Evolutionary conservation across 2,329 filamentous ascomycete species (phyloP).

Genomic region (Colletotrichum echinochloae): DNA sequence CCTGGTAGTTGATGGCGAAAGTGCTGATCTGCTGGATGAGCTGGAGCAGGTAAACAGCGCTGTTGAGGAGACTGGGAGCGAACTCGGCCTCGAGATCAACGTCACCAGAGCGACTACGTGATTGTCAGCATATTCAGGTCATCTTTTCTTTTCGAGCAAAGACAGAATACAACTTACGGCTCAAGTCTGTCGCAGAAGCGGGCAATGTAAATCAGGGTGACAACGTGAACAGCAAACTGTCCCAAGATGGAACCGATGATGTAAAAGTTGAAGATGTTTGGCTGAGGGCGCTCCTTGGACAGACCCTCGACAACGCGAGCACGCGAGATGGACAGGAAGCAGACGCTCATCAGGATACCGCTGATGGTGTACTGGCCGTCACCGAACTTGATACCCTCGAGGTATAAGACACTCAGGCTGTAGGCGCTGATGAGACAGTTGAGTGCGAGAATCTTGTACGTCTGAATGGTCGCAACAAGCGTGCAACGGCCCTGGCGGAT

Average conservation of each 20-base stretch:
- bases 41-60: slow-evolving; percentile 94
- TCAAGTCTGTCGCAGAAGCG: slow-evolving; percentile 87
- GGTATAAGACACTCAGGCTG: slow-evolving; percentile 93
- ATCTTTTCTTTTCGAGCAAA: background rate
- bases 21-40: slow-evolving; percentile 99
- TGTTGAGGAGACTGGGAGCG: slow-evolving; percentile 92
- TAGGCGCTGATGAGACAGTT: slow-evolving; percentile 99
- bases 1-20: slow-evolving; percentile 99
- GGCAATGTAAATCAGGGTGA: slow-evolving; percentile 93
- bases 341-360: slow-evolving; percentile 99
- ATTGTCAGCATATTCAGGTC: slow-evolving; percentile 44
- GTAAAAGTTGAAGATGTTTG: slow-evolving; percentile 99
- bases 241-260: slow-evolving; percentile 98
- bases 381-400: slow-evolving; percentile 99
- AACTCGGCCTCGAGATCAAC: slow-evolving; percentile 97
- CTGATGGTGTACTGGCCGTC: slow-evolving; percentile 99
- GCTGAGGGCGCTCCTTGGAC: slow-evolving; percentile 96
- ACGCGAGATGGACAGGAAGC: slow-evolving; percentile 98
- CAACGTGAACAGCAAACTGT: slow-evolving; percentile 96
- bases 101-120: slow-evolving; percentile 61
- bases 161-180: slow-evolving; percentile 71
- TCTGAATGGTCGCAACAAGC: slow-evolving; percentile 97
- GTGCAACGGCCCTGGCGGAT: slow-evolving; percentile 98
- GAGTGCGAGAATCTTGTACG: slow-evolving; percentile 99
- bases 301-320: slow-evolving; percentile 95